phyloP scores from a whole-genome alignment of 2,329 filamentous ascomycete genomes.

The Apiospora arundinis region DNA sequence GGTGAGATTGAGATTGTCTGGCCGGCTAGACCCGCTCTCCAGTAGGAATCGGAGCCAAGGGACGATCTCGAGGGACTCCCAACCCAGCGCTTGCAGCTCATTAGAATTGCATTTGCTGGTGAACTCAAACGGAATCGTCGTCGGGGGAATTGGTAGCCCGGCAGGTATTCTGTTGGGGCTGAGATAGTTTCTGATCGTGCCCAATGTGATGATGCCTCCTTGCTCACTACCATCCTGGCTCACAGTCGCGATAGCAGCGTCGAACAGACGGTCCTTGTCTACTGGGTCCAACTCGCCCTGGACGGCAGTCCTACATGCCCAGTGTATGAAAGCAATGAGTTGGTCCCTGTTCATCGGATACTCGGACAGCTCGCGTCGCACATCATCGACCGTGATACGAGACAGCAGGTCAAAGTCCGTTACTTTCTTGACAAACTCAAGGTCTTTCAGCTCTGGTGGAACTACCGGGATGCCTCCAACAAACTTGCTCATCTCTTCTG shows the following conservation, averaged over 20 bases:
- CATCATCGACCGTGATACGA: conserved; percentile 85
- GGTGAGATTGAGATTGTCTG: conserved; percentile 72
- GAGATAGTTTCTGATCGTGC: conserved; percentile 76
- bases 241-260: conserved; percentile 78
- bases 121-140: conserved; percentile 84
- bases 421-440: conserved; percentile 80
- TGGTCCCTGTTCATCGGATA: conserved; percentile 82
- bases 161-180: conserved; percentile 79
- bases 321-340: conserved; percentile 81
- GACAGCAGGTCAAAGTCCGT: conserved; percentile 86
- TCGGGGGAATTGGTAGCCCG: conserved; percentile 79
- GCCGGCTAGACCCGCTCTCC: conserved; percentile 65
- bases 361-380: conserved; percentile 80
- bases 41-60: conserved; percentile 86
- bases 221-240: conserved; percentile 62
- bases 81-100: conserved; percentile 82
- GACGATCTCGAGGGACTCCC: conserved; percentile 83
- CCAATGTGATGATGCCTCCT: conserved; percentile 78
- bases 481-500: conserved; percentile 72
- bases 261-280: conserved; percentile 73
- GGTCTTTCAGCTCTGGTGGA: conserved; percentile 74
- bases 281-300: conserved; percentile 74
- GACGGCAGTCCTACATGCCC: conserved; percentile 76
- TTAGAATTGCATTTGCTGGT: conserved; percentile 71
- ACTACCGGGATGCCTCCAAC: conserved; percentile 88